Conservation (phyloP, 192 early-diverging fungal species). For the Dissophora ornata region DNA sequence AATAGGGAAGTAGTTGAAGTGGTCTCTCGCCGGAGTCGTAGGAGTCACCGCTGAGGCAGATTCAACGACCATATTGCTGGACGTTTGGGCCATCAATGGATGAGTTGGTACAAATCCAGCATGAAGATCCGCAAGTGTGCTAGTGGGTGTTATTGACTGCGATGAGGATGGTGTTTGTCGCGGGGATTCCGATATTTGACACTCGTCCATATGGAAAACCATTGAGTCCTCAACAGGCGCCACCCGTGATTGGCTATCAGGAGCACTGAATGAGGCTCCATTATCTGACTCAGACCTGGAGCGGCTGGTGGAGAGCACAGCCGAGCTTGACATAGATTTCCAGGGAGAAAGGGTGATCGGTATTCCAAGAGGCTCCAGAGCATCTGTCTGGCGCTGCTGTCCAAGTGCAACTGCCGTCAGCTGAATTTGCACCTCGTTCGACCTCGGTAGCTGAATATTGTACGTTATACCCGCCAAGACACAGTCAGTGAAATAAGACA, state of each 20-base stretch:
- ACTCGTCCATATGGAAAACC: slow-evolving; percentile 54
- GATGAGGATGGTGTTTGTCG: slow-evolving; percentile 12
- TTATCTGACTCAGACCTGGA: slow-evolving; percentile 48
- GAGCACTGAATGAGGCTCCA: neutral
- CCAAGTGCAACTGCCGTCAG: slow-evolving; percentile 72
- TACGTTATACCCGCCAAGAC: slow-evolving; percentile 73
- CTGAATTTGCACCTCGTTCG: slow-evolving; percentile 71
- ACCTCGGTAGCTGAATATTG: slow-evolving; percentile 69
- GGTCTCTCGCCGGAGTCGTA: too few relatives aligned
- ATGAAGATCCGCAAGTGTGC: slow-evolving; percentile 9
- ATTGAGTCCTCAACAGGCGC: slow-evolving; percentile 40
- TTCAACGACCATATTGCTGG: slow-evolving; percentile 6
- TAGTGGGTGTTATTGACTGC: slow-evolving; percentile 4
- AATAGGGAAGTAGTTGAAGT: slow-evolving; percentile 1
- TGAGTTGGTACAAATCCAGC: neutral
- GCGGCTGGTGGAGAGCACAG: slow-evolving; percentile 25
- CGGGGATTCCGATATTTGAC: slow-evolving; percentile 25
- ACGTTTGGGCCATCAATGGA: neutral
- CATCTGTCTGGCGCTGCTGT: slow-evolving; percentile 36
- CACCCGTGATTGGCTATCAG: neutral
- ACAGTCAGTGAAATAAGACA: slow-evolving; percentile 72
- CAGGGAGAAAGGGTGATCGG: slow-evolving; percentile 48
- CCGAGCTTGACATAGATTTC: slow-evolving; percentile 42
- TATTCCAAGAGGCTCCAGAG: slow-evolving; percentile 31
- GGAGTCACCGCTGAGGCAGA: slow-evolving; percentile 21